These are phyloP conservation scores for Haplosporangium gracile DNA, from an alignment of 192 early-diverging fungal species.

Conservation along the genomic window DNA sequence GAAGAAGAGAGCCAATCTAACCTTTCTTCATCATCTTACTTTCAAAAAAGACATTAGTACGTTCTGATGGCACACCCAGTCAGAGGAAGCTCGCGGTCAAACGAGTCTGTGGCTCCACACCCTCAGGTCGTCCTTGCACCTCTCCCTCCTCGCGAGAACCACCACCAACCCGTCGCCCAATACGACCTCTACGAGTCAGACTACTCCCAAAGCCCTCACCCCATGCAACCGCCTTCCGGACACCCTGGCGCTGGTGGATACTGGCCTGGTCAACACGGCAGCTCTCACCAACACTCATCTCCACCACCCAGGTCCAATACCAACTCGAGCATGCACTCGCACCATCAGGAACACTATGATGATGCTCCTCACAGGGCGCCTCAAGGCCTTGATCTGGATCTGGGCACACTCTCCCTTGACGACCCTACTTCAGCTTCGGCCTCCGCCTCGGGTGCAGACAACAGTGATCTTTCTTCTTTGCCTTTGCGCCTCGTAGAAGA, in stretches of 20 bases:
- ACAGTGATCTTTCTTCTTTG: constrained; percentile 7
- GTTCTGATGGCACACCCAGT: constrained; percentile 37
- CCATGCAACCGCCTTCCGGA: constrained; percentile 9
- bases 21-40: not conserved
- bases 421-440: constrained; percentile 7
- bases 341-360: constrained; percentile 1
- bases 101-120: constrained; percentile 33
- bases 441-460: not conserved
- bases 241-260: constrained; percentile 4
- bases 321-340: not conserved
- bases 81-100: constrained; percentile 45
- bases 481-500: constrained; percentile 42
- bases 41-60: not conserved
- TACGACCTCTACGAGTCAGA: constrained; percentile 46
- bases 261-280: constrained; percentile 1
- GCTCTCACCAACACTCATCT: not conserved
- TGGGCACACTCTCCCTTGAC: constrained; percentile 43
- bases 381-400: constrained; percentile 20
- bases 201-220: constrained; percentile 33
- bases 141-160: constrained; percentile 34
- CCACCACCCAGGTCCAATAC: not conserved
- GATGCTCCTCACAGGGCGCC: not conserved
- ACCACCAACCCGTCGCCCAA: constrained; percentile 23
- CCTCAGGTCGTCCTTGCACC: constrained; percentile 34
- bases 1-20: not conserved